Conservation (phyloP, 495 filamentous ascomycete species). For the Acidomyces sp. region DNA sequence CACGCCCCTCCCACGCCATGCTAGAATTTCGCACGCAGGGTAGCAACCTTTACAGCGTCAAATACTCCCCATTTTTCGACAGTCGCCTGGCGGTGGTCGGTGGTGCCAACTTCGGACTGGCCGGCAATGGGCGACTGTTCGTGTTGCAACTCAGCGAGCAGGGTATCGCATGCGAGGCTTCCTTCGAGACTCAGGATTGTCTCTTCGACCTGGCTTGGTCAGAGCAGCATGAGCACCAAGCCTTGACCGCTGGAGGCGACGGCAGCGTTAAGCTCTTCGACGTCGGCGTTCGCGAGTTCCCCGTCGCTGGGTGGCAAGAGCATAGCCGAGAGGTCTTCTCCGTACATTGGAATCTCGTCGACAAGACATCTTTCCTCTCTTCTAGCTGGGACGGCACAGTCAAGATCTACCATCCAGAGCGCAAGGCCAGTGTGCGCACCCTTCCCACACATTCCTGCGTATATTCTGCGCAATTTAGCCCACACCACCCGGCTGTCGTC, state of each 20-base stretch:
- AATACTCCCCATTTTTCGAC: constrained; percentile 97
- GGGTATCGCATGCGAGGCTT: constrained; percentile 73
- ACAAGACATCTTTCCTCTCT: constrained; percentile 81
- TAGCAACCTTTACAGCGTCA: constrained; percentile 87
- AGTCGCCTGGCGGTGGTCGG: constrained; percentile 77
- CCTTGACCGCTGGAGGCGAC: constrained; percentile 76
- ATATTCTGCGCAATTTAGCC: constrained; percentile 71
- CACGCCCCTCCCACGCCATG: constrained; percentile 40
- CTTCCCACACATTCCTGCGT: constrained; percentile 84
- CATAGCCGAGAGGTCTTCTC: constrained; percentile 86
- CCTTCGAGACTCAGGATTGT: constrained; percentile 92
- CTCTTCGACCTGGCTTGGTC: constrained; percentile 91
- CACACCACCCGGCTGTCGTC: constrained; percentile 63
- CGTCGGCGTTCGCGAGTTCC: constrained; percentile 59
- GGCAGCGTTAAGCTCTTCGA: constrained; percentile 93
- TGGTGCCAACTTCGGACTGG: constrained; percentile 86
- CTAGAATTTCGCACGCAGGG: constrained; percentile 85
- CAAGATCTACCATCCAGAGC: constrained; percentile 77
- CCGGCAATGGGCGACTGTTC: constrained; percentile 84
- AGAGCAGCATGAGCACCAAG: constrained; percentile 86
- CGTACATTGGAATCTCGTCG: constrained; percentile 77
- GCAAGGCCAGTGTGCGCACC: constrained; percentile 58
- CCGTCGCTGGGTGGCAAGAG: constrained; percentile 77
- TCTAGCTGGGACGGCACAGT: constrained; percentile 89
- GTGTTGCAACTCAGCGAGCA: constrained; percentile 65